Conservation (phyloP, 164 flowering plant species). For the Umbellularia californica region DNA sequence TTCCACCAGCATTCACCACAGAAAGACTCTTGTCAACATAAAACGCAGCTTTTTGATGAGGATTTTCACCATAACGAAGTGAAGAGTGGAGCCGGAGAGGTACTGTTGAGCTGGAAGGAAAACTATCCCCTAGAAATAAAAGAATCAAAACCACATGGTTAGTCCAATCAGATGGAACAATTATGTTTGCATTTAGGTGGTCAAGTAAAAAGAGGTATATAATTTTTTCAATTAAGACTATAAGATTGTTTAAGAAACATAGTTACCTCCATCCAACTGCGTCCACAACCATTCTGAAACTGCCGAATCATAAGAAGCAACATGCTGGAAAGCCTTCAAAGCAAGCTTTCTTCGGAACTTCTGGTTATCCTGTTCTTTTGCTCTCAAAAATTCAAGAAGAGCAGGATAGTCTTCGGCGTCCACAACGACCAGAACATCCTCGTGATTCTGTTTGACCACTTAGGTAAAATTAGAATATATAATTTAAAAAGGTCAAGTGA, state of each 20-base stretch:
- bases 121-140: conserved; percentile 45
- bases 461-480: too few relatives aligned
- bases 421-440: conserved; percentile 89
- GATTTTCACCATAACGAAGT: conserved; percentile 99
- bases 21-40: conserved; percentile 79
- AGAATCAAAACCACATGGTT: too few relatives aligned
- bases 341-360: conserved; percentile 80
- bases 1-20: conserved; percentile 82
- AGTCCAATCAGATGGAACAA: too few relatives aligned
- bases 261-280: conserved; percentile 31
- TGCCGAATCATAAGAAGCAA: conserved; percentile 86
- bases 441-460: conserved; percentile 69
- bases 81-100: background rate
- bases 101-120: conserved; percentile 56
- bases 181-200: too few relatives aligned
- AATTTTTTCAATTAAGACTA: background rate
- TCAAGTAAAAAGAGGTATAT: too few relatives aligned
- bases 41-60: conserved; percentile 95
- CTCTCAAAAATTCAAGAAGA: conserved; percentile 67
- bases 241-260: conserved; percentile 40
- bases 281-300: conserved; percentile 94
- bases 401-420: conserved; percentile 79
- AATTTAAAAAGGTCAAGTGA: conserved; percentile 23
- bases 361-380: conserved; percentile 43
- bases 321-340: conserved; percentile 98